Evolutionary conservation across 352 stramenopile species (phyloP).

Genomic region (Pythium rhizo-oryzae): DNA sequence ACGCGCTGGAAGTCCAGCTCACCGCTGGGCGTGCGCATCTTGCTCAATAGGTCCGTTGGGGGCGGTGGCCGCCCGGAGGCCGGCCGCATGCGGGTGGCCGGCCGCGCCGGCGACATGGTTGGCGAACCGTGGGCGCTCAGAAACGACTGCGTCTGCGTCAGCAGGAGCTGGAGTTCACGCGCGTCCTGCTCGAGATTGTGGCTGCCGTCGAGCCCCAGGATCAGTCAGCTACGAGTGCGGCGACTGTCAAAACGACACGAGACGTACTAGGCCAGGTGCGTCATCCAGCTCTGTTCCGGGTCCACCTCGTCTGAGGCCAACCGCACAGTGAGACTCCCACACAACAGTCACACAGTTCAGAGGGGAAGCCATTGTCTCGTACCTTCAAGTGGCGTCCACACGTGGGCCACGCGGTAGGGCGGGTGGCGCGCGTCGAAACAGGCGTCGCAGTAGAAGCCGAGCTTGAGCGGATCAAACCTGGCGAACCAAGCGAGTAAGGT

Average conservation of each 20-base stretch:
- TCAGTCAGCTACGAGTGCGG: background rate
- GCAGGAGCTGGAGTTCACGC: conserved; percentile 55
- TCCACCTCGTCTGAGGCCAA: conserved; percentile 44
- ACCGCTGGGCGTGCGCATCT: conserved; percentile 17
- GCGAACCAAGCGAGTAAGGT: background rate
- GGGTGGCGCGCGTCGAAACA: conserved; percentile 67
- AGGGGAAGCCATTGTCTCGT: background rate
- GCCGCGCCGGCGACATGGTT: background rate
- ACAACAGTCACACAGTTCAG: too few relatives aligned
- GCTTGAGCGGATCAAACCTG: conserved; percentile 47
- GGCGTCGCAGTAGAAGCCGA: conserved; percentile 68
- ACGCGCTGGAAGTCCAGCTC: conserved; percentile 51
- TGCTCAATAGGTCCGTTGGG: background rate
- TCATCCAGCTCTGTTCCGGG: conserved; percentile 64
- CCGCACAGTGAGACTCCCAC: background rate
- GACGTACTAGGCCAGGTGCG: conserved; percentile 54
- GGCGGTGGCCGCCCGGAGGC: background rate
- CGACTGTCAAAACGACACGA: background rate
- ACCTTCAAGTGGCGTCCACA: conserved; percentile 56
- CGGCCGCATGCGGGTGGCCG: background rate
- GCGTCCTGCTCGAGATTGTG: conserved; percentile 71
- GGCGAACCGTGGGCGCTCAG: conserved; percentile 8
- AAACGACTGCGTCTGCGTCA: conserved; percentile 52
- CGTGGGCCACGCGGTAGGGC: conserved; percentile 52
- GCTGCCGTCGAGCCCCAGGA: conserved; percentile 24